phyloP scores from a whole-genome alignment of 1,284 basidiomycete species.

The Ganoderma lucidum region DNA sequence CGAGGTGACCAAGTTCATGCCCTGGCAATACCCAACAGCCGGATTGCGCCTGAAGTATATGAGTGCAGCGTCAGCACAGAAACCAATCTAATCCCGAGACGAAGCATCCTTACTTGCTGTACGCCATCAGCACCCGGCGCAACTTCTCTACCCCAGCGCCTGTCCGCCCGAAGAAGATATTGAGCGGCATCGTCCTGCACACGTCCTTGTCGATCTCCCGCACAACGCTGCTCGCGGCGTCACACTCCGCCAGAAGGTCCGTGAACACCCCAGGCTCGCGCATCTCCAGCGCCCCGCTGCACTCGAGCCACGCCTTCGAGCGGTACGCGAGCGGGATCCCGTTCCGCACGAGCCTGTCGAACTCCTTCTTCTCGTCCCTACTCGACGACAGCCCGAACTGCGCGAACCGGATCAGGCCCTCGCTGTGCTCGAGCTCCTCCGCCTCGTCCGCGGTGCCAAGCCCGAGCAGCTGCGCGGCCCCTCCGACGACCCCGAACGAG shows the following conservation, averaged over 20 bases:
- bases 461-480: conserved; percentile 68
- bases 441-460: conserved; percentile 68
- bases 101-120: conserved; percentile 75
- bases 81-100: neutral
- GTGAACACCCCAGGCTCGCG: conserved; percentile 92
- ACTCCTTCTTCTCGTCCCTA: conserved; percentile 81
- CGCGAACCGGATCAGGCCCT: conserved; percentile 88
- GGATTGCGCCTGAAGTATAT: conserved; percentile 76
- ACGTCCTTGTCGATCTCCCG: conserved; percentile 97
- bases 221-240: conserved; percentile 65
- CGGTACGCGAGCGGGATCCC: conserved; percentile 93
- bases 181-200: conserved; percentile 92
- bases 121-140: conserved; percentile 88
- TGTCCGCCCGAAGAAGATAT: conserved; percentile 96
- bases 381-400: conserved; percentile 82
- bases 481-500: conserved; percentile 40
- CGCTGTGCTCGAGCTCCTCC: conserved; percentile 76
- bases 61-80: neutral
- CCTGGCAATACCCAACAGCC: conserved; percentile 88
- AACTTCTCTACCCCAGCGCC: conserved; percentile 94
- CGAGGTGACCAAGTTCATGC: conserved; percentile 96
- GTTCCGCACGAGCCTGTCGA: conserved; percentile 79
- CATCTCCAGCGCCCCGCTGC: conserved; percentile 90
- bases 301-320: conserved; percentile 91
- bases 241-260: conserved; percentile 76